These are phyloP conservation scores for Boletus rufocinnamomeus DNA, from an alignment of 768 basidiomycete species.

Conservation along the genomic window DNA sequence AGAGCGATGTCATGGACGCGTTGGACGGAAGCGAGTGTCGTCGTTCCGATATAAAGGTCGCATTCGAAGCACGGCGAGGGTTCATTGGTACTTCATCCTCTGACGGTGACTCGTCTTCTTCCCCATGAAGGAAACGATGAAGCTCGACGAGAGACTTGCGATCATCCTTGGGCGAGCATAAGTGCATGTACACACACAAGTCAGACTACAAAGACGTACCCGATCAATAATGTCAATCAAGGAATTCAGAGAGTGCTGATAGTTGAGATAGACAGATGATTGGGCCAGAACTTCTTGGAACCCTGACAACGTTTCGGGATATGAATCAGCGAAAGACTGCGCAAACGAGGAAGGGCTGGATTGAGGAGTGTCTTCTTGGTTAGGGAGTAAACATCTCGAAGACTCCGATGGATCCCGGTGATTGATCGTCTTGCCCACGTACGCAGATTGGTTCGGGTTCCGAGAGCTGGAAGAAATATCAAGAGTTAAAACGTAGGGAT, in stretches of 20 bases:
- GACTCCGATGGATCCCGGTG: constrained; percentile 72
- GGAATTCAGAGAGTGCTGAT: constrained; percentile 81
- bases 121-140: constrained; percentile 62
- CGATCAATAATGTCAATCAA: constrained; percentile 77
- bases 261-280: constrained; percentile 69
- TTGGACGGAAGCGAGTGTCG: constrained; percentile 69
- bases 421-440: constrained; percentile 44
- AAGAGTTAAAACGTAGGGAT: constrained; percentile 23
- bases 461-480: constrained; percentile 28
- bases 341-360: constrained; percentile 23
- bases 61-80: constrained; percentile 34
- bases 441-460: constrained; percentile 55
- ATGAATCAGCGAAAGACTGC: constrained; percentile 25
- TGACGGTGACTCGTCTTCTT: constrained; percentile 22
- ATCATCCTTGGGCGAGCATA: constrained; percentile 58
- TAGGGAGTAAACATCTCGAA: constrained; percentile 49
- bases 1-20: constrained; percentile 60
- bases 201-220: constrained; percentile 44
- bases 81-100: constrained; percentile 21
- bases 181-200: constrained; percentile 5
- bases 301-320: constrained; percentile 17
- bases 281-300: constrained; percentile 28
- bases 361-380: constrained; percentile 16
- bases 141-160: constrained; percentile 71
- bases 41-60: constrained; percentile 55